Evolutionary conservation across 305 asterid species (phyloP), one percentile per base, ranked within the genome.

Genomic region (Plantago lanceolata): DNA sequence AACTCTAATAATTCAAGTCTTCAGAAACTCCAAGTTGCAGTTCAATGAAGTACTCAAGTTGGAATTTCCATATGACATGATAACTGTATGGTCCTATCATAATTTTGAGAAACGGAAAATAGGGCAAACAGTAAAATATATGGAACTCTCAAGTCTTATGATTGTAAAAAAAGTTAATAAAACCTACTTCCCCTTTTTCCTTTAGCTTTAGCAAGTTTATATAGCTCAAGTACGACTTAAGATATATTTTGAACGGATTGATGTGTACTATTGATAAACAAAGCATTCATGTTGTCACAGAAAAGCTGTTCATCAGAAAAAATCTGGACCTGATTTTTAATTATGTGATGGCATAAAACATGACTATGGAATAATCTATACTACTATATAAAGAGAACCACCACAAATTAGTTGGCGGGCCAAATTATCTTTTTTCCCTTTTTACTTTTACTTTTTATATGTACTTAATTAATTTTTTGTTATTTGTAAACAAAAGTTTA

Each of bases 321-420:
- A 37, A 21, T 26, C 21, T 53, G 18, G 9, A 28, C 44, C 56
- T 48, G 33, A 59, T 21, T 64, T 18, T 31, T 9, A 24, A 61
- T 52, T 52, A 1, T 19, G 1, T 61, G 29, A 35, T 35, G 8
- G 45, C 9, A 37, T 9, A 37, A 52, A 64, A 43, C 62, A 56
- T 37, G 69, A 48, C 37, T 52, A 50, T 24, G 70, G 57, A 45
- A 37, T 63, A 19, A 21, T n/a, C n/a, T n/a, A n/a, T n/a, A n/a
- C n/a, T n/a, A n/a, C n/a, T n/a, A n/a, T n/a, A n/a, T n/a, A n/a
- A n/a, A n/a, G n/a, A n/a, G n/a, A n/a, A n/a, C n/a, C n/a, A n/a
- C n/a, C n/a, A n/a, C n/a, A n/a, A n/a, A n/a, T n/a, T n/a, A n/a
- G n/a, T n/a, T n/a, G n/a, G n/a, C n/a, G n/a, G n/a, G n/a, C n/a